Evolutionary conservation across 2,329 filamentous ascomycete species (phyloP).

Genomic region (Colletotrichum endophyticum): DNA sequence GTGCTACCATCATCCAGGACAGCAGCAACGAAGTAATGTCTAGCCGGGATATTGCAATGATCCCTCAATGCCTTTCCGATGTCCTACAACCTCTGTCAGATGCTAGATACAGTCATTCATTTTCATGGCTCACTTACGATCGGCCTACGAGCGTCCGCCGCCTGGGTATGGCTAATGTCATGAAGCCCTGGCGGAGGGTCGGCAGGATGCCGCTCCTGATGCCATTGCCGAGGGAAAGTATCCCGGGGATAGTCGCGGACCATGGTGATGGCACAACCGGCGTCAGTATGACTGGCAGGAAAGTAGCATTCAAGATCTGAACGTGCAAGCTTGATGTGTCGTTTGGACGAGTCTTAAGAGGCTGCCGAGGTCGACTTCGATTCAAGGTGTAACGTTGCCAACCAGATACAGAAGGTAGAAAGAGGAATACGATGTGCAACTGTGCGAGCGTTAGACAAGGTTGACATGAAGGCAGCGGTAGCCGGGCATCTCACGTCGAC

Average conservation of each 20-base stretch:
- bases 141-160: conserved; percentile 18
- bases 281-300: background rate
- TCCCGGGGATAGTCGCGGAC: conserved; percentile 46
- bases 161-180: conserved; percentile 18
- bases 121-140: conserved; percentile 8
- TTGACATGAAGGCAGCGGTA: background rate
- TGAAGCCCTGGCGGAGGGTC: conserved; percentile 20
- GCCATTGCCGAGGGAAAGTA: conserved; percentile 39
- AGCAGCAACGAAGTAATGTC: conserved; percentile 57
- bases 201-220: conserved; percentile 26
- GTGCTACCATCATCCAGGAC: conserved; percentile 52
- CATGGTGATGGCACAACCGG: conserved; percentile 32
- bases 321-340: background rate
- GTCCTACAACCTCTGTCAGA: conserved; percentile 36
- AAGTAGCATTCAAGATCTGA: background rate
- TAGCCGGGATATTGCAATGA: conserved; percentile 55
- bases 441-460: conserved; percentile 7
- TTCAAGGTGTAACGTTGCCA: background rate
- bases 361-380: background rate
- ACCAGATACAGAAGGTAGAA: background rate
- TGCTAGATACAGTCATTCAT: background rate
- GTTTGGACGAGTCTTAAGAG: background rate
- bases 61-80: conserved; percentile 57
- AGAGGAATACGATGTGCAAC: conserved; percentile 17
- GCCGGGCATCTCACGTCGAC: background rate